phyloP scores from a whole-genome alignment of 2,329 filamentous ascomycete species.

The Cordyceps fumosorosea region DNA sequence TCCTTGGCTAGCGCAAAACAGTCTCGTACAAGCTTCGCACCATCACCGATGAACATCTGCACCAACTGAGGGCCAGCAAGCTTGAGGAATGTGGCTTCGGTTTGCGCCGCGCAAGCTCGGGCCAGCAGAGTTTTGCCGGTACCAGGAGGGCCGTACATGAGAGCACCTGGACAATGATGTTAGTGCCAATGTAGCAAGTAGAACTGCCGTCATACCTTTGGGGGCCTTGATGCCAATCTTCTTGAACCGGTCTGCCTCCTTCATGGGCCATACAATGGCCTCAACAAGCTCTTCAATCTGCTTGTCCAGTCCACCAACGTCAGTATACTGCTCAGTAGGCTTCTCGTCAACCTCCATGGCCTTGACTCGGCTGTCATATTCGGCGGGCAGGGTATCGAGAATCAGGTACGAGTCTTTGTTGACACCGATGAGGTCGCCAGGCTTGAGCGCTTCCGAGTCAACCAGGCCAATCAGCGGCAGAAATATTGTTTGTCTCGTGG shows the following conservation, averaged over 20 bases:
- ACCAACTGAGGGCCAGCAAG: constrained; percentile 95
- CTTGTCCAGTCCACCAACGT: constrained; percentile 95
- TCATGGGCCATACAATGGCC: constrained; percentile 99
- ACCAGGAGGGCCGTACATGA: constrained; percentile 95
- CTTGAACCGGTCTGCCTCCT: constrained; percentile 98
- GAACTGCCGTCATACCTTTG: constrained; percentile 64
- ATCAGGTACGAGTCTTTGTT: constrained; percentile 99
- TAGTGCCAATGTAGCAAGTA: constrained; percentile 70
- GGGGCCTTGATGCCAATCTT: constrained; percentile 99
- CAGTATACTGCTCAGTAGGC: constrained; percentile 96
- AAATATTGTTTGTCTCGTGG: constrained; percentile 97
- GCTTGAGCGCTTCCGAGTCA: constrained; percentile 90
- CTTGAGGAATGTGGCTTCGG: constrained; percentile 97
- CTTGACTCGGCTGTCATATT: constrained; percentile 98
- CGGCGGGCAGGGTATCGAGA: constrained; percentile 89
- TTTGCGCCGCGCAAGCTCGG: constrained; percentile 93
- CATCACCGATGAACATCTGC: constrained; percentile 99
- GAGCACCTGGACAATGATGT: constrained; percentile 57
- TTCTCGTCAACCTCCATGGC: constrained; percentile 99
- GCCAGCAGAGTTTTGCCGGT: constrained; percentile 90
- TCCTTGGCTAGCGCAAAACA: constrained; percentile 97
- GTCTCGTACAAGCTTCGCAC: constrained; percentile 94
- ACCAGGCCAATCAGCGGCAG: constrained; percentile 94
- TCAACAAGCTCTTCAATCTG: constrained; percentile 98
- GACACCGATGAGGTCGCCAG: constrained; percentile 92